Percentiles rank a stretch among this genome's conserved stretches.
phyloP scores from a whole-genome alignment of 2,329 filamentous ascomycete species.

The Clarireedia homoeocarpa region DNA sequence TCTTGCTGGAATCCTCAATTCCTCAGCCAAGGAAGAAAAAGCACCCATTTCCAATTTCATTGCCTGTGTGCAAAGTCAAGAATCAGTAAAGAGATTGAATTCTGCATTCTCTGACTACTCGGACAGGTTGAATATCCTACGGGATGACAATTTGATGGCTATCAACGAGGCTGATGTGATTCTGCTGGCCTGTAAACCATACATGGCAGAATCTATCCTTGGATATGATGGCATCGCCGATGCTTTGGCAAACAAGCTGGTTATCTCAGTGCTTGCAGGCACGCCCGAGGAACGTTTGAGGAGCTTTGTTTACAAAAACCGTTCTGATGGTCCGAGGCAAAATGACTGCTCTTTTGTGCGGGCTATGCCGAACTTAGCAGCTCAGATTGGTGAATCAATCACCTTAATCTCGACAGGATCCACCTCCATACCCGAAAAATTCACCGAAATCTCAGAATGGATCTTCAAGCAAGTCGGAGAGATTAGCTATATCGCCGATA shows the following conservation, averaged over 20 bases:
- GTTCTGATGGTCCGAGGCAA: not conserved
- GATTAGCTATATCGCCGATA: conserved; percentile 5
- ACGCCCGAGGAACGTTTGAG: not conserved
- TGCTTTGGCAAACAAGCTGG: conserved; percentile 7
- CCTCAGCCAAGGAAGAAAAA: not conserved
- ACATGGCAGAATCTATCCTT: conserved; percentile 8
- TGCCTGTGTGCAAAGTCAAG: conserved; percentile 6
- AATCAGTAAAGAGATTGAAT: conserved; percentile 2
- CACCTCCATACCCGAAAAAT: not conserved
- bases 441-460: conserved; percentile 1
- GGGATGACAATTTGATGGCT: conserved; percentile 3
- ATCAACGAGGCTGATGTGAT: conserved; percentile 3
- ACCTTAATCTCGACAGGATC: conserved; percentile 5
- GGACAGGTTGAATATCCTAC: conserved; percentile 1
- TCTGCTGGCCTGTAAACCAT: conserved; percentile 6
- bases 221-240: conserved; percentile 1
- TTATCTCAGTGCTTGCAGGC: conserved; percentile 8
- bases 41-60: conserved; percentile 8
- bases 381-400: conserved; percentile 6
- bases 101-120: not conserved
- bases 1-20: conserved; percentile 1
- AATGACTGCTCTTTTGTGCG: conserved; percentile 1
- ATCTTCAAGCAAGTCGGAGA: conserved; percentile 3
- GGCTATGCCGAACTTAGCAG: conserved; percentile 7
- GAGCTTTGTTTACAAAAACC: not conserved